Base-by-base conservation (phyloP, 345 rosid species). In the Zanthoxylum bungeanum region DNA sequence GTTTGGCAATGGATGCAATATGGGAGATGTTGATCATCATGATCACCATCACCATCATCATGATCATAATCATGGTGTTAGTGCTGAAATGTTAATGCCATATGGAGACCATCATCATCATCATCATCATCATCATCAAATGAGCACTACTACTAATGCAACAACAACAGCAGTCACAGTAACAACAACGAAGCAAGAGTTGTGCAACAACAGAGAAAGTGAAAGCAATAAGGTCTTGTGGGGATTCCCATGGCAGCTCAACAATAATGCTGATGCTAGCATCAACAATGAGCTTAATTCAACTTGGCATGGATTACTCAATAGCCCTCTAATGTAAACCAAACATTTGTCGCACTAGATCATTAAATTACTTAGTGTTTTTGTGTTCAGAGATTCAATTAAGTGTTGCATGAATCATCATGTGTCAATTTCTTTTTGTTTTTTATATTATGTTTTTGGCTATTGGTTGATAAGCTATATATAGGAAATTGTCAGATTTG, bases 241-340 rank as follows among this genome's bases (percentile, higher is more conserved):
- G 88, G 94, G 93, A 3, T 84, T 81, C 65, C 98, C 94, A 22
- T 91, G 98, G 97, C 93, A 87, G 76, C 69, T 76, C n/a, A 84
- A 44, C 49, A 44, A 73, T 84, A 44, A 73, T 84, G 92, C 86
- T 33, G 88, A 81, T 52, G 67, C 57, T 17, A 30, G 75, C 75
- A 76, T 81, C 56, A 82, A 64, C 40, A 67, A 59, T 70, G 88
- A 77, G 50, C 75, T 73, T 75, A 87, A 84, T 75, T 63, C 90
- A 36, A 64, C 86, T 59, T 86, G 90, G 90, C 77, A 81, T 74
- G 90, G 88, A 58, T 78, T 84, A 44, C 78, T 84, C 46, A 82
- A 86, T 46, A 82, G 82, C 74, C 82, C 88, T 64, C 72, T 86
- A 80, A 82, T 86, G 83, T 86, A 80, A 77, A 16, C 36, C 34